Evolutionary conservation across 202 grass and related monocot species (phyloP), one percentile per base, ranked within the genome.

Genomic region (Schoenoplectus triqueter): DNA sequence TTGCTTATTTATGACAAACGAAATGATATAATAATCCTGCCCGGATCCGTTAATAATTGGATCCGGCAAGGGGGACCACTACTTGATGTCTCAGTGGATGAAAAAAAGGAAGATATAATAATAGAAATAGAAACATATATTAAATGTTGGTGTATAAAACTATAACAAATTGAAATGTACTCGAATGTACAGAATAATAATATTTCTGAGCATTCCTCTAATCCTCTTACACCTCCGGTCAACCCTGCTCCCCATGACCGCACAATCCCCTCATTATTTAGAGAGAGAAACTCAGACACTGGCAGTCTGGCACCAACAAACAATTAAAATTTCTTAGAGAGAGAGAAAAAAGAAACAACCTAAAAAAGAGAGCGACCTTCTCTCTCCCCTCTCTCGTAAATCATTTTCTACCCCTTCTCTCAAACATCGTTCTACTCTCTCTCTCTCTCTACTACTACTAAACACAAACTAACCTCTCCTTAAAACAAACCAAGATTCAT

Each of bases 141-240:
- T 40, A 73, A 8, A 6, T 4, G 17, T 54, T 2, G 2, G 9
- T n/a, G 41, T 59, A 56, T 78, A 60, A 78, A 56, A 60, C 4
- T 61, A 61, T 64, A 81, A 60, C 41, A 66, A 81, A 81, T 81
- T 66, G 78, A 47, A 42, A 54, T 66, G 81, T 83, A 83, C 64
- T 50, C 56, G 48, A 70, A 83, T 83, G 81, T 71, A 83, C 64
- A 83, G 65, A 71, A 83, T 81, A 81, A 81, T 81, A 83, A 83
- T 83, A 83, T 71, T 71, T 83, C 65, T 83, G 65, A 68, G 81
- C 64, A 83, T 69, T 83, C 48, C 47, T 83, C 81, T 83, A 31
- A 31, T 31, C 31, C 31, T 31, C 31, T 31, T 71, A 69, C 81
- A 83, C 64, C 64, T 46, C 81, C 81, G 51, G 81, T 83, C 81